phyloP scores from a whole-genome alignment of 768 basidiomycete species.

The Pleurotus citrinopileatus region DNA sequence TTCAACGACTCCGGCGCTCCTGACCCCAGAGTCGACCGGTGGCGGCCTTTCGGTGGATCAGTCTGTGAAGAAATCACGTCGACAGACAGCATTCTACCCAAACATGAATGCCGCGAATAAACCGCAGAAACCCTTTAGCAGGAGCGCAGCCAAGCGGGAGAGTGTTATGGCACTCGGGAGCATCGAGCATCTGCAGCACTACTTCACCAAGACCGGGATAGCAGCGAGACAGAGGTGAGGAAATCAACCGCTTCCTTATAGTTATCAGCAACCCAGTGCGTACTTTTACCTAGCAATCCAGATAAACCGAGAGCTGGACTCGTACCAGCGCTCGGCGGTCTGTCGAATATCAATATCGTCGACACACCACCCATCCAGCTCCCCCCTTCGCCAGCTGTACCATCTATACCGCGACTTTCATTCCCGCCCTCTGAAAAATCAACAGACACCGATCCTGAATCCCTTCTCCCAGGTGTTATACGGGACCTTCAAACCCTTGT shows the following conservation, averaged over 20 bases:
- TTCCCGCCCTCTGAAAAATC: constrained; percentile 60
- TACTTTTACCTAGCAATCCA: constrained; percentile 26
- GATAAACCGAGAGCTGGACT: constrained; percentile 58
- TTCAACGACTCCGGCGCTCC: constrained; percentile 47
- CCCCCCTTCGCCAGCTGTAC: constrained; percentile 66
- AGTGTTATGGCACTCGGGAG: constrained; percentile 94
- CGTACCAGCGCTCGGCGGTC: constrained; percentile 75
- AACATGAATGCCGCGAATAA: constrained; percentile 70
- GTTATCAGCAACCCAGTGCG: background rate
- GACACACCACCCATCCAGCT: constrained; percentile 53
- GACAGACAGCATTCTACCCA: constrained; percentile 78
- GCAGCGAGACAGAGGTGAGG: constrained; percentile 68
- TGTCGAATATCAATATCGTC: constrained; percentile 39
- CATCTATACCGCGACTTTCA: constrained; percentile 38
- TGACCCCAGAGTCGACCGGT: constrained; percentile 56
- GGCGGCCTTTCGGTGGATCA: constrained; percentile 23
- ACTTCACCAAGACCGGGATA: constrained; percentile 88
- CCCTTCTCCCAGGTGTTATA: constrained; percentile 72
- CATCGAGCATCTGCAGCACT: constrained; percentile 94
- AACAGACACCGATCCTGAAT: constrained; percentile 73
- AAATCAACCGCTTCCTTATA: constrained; percentile 9
- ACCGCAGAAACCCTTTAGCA: constrained; percentile 80
- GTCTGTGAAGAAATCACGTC: constrained; percentile 47
- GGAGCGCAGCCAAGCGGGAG: constrained; percentile 89
- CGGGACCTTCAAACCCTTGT: constrained; percentile 68